These are phyloP conservation scores for Fusarium kyushuense DNA, from an alignment of 2,329 filamentous ascomycete species.

Conservation along the genomic window DNA sequence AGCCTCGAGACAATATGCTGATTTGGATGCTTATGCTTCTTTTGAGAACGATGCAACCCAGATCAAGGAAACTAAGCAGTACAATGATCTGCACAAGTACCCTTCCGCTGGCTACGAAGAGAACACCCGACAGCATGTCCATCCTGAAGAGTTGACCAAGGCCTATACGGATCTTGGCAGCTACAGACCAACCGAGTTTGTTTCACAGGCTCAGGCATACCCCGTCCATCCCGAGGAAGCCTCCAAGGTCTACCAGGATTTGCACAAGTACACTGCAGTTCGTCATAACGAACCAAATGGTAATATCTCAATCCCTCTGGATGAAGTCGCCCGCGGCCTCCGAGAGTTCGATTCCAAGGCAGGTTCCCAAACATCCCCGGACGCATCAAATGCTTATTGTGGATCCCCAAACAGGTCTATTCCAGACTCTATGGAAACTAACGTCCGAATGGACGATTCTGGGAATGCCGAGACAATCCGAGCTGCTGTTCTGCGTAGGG, in stretches of 20 bases:
- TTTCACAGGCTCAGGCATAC: conserved; percentile 45
- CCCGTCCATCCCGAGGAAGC: conserved; percentile 53
- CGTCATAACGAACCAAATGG: conserved; percentile 53
- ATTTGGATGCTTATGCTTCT: conserved; percentile 52
- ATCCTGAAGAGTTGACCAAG: conserved; percentile 56
- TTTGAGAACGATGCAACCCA: conserved; percentile 45
- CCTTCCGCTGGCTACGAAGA: conserved; percentile 50
- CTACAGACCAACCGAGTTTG: conserved; percentile 53
- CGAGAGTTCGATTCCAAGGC: conserved; percentile 55
- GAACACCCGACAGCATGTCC: conserved; percentile 44
- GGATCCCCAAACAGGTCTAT: conserved; percentile 37
- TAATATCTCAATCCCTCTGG: conserved; percentile 46
- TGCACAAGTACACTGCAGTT: conserved; percentile 56
- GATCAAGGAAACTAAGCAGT: conserved; percentile 47
- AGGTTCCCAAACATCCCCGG: conserved; percentile 43
- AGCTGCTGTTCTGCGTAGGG: conserved; percentile 49
- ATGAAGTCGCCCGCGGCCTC: conserved; percentile 53
- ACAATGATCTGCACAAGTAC: conserved; percentile 52
- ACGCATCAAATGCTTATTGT: conserved; percentile 46
- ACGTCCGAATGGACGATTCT: conserved; percentile 36
- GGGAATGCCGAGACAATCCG: conserved; percentile 52
- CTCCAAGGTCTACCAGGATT: conserved; percentile 56
- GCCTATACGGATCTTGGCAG: conserved; percentile 57
- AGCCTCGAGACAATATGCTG: conserved; percentile 54
- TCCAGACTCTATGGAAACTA: conserved; percentile 36